A percentile compares a stretch with the other conserved stretches of the same genome.
Conservation (phyloP, 169 alveolate species). For the Plasmodium gaboni region DNA sequence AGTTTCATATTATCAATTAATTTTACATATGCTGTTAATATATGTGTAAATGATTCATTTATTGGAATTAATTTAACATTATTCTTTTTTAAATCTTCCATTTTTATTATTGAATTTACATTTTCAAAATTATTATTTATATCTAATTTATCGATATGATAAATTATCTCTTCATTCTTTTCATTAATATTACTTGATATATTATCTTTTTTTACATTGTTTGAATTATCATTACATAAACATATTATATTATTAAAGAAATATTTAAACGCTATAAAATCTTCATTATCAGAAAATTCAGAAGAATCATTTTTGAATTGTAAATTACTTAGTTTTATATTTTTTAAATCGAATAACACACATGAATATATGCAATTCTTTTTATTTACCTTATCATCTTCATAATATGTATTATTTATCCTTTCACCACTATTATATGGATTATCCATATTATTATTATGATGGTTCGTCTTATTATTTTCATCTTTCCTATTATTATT, state of each 20-base stretch:
- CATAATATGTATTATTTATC: neutral
- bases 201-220: neutral
- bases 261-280: conserved; percentile 35
- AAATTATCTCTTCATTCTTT: neutral
- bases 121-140: conserved; percentile 24
- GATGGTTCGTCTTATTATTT: neutral
- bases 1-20: conserved; percentile 38
- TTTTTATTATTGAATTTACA: conserved; percentile 21
- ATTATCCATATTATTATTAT: neutral
- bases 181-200: neutral
- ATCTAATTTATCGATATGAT: conserved; percentile 28
- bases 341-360: conserved; percentile 30
- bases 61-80: conserved; percentile 46
- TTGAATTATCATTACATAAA: conserved; percentile 23
- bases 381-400: neutral
- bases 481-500: neutral
- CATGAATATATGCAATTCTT: conserved; percentile 13
- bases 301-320: conserved; percentile 13
- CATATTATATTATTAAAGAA: conserved; percentile 68
- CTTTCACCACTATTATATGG: neutral
- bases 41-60: conserved; percentile 35
- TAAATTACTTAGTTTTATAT: conserved; percentile 46
- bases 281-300: conserved; percentile 1
- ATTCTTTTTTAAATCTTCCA: conserved; percentile 24
- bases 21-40: conserved; percentile 51